Conservation (phyloP, 176 grass and related monocot species). For the Themeda triandra region DNA sequence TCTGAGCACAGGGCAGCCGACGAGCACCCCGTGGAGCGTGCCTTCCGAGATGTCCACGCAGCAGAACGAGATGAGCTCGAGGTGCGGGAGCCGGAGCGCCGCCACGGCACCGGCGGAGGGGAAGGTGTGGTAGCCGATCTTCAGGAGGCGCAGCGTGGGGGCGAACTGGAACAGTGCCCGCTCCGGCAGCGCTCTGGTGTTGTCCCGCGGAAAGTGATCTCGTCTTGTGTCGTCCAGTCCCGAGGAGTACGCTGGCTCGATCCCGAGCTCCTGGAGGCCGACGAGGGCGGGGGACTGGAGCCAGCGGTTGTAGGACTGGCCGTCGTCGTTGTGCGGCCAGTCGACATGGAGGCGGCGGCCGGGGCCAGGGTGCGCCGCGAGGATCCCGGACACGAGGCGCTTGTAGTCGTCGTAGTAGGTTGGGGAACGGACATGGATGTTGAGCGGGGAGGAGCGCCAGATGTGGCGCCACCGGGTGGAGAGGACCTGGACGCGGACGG, state of each 20-base stretch:
- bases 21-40: neutral
- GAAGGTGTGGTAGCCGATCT: neutral
- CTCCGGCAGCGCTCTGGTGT: no score
- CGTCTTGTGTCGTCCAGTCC: fast-evolving
- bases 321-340: neutral
- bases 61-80: neutral
- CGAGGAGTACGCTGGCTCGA: neutral
- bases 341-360: neutral
- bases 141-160: neutral
- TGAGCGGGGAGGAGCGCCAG: neutral
- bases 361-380: neutral
- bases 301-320: neutral
- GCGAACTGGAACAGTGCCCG: neutral
- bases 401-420: neutral
- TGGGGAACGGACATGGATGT: neutral
- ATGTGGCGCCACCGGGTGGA: no score
- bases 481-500: neutral
- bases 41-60: neutral
- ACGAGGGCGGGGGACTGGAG: neutral
- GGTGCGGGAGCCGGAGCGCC: neutral
- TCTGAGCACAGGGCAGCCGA: neutral
- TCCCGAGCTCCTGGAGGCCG: neutral
- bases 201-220: no score
- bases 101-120: neutral
- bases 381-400: neutral